Base-by-base conservation (phyloP, 208 protist species). In the Wallacemonas collosoma region DNA sequence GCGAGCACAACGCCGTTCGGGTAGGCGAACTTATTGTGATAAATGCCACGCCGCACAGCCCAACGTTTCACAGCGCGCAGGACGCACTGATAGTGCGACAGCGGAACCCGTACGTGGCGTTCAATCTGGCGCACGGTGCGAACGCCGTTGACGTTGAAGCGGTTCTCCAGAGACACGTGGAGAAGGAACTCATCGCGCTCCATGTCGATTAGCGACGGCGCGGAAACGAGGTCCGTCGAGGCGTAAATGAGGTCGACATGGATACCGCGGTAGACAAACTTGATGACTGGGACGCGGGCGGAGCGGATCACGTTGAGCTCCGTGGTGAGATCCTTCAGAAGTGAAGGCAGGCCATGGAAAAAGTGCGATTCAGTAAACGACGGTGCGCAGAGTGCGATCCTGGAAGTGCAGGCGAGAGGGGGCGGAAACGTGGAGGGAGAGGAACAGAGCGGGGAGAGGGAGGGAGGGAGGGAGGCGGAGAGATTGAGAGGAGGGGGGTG, bases 1-100 rank as follows among this genome's bases (percentile, higher is more conserved):
- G 98, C 98, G 71, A 98, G 95, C 5, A 93, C 88, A 38, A 99
- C 88, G 61, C 98, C 98, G 70, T 98, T 98, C 8, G 98, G 92
- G 73, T 94, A 99, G 12, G 97, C 94, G 67, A 98, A 93, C 1
- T 95, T 74, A 82, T 98, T 99, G 40, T 95, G 91, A 82, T 99
- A 99, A 4, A 99, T 85, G n/a, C 84, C 80, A 62, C 98, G 91
- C 56, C 66, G 67, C 67, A 81, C 81, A 0, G 93, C 93, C 90
- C 93, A 97, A 41, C 74, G 63, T 78, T 97, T 97, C 1, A 97
- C 85, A 3, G 85, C 87, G 17, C 78, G 82, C 53, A 97, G 79
- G n/a, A 83, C 80, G 36, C 77, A 82, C 2, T 69, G 71, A 76
- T 87, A 95, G 12, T 76, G 72, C 38, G 81, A 72, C 40, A 81